A percentile compares a stretch with the other conserved stretches of the same genome.
These are phyloP conservation scores for Russula earlei DNA, from an alignment of 768 basidiomycete genomes.

Conservation along the genomic window DNA sequence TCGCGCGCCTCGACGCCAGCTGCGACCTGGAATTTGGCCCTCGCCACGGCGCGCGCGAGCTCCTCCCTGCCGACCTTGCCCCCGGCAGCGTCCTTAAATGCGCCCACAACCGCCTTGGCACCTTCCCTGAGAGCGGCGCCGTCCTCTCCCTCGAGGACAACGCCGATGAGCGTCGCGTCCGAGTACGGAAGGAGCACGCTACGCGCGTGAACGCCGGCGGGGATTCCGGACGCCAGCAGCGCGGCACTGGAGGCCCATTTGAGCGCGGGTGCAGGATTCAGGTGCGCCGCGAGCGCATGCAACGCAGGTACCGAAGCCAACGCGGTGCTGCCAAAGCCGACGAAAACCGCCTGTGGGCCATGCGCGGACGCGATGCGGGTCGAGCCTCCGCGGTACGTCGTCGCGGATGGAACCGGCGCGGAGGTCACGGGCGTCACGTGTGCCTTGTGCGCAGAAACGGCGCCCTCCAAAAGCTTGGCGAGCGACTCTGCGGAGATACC, in stretches of 20 bases:
- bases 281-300: constrained; percentile 68
- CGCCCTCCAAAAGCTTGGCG: constrained; percentile 51
- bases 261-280: constrained; percentile 70
- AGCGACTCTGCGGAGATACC: constrained; percentile 75
- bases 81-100: constrained; percentile 42
- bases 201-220: constrained; percentile 54
- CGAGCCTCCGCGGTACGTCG: constrained; percentile 80
- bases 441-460: constrained; percentile 42
- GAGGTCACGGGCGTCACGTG: constrained; percentile 34
- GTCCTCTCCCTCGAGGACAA: constrained; percentile 66
- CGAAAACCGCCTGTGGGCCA: constrained; percentile 66
- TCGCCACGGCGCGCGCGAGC: constrained; percentile 71
- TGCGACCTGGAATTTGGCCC: constrained; percentile 82
- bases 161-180: constrained; percentile 81
- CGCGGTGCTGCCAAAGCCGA: constrained; percentile 77
- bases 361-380: constrained; percentile 55
- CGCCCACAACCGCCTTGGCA: constrained; percentile 56
- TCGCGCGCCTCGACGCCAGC: constrained; percentile 57
- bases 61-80: constrained; percentile 51
- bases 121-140: constrained; percentile 56
- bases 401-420: constrained; percentile 28
- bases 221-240: constrained; percentile 51
- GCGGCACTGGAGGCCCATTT: constrained; percentile 81
- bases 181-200: constrained; percentile 82
- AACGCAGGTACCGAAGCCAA: constrained; percentile 58